Base-by-base conservation (phyloP, 2,329 filamentous ascomycete species). In the Epichloe sibirici region DNA sequence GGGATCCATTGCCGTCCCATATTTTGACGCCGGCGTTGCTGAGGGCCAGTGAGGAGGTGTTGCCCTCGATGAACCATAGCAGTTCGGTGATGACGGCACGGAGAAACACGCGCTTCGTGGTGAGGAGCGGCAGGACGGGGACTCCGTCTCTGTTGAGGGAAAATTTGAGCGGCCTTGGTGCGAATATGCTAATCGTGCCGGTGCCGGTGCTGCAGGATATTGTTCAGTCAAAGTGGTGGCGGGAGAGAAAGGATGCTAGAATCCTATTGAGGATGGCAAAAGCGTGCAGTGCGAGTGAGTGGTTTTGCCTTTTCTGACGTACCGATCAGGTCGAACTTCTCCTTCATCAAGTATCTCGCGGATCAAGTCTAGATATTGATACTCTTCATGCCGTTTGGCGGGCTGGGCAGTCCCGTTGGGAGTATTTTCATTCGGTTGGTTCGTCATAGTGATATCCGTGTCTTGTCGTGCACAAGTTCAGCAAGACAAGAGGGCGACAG, bases 1-100 rank as follows among this genome's bases (percentile, higher is more conserved):
- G 87, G 46, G 85, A 90, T 44, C 91, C 93, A 66, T 98, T 98
- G 62, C 90, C 91, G 66, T 98, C 93, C 93, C 93, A 98, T 66
- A 98, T 98, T 70, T 94, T 94, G 63, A 98, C 83, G 34, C 90
- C 89, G 2, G 84, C 82, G 12, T 83, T 82, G 55, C 81, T 84
- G 3, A 98, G 82, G 0, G 89, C 74, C 4, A 81, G 71, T 1
- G 88, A 90, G 1, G 88, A 89, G 3, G 93, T 98, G 62, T 75
- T 81, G 63, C 89, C 93, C 45, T 82, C 79, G 59, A 98, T 78
- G 71, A 98, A 98, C 93, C 93, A 98, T 56, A 98, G 83, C 1
- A 98, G 83, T 70, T 98, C 93, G 58, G 84, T 87, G 57, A 97
- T 76, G 48, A 98, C 86, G 61, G 90, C 91, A 55, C 88, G 86